Percentiles rank a stretch among this genome's conserved stretches.
These are phyloP conservation scores for Harringtonia aguacate DNA, from an alignment of 2,329 filamentous ascomycete species.

Conservation along the genomic window DNA sequence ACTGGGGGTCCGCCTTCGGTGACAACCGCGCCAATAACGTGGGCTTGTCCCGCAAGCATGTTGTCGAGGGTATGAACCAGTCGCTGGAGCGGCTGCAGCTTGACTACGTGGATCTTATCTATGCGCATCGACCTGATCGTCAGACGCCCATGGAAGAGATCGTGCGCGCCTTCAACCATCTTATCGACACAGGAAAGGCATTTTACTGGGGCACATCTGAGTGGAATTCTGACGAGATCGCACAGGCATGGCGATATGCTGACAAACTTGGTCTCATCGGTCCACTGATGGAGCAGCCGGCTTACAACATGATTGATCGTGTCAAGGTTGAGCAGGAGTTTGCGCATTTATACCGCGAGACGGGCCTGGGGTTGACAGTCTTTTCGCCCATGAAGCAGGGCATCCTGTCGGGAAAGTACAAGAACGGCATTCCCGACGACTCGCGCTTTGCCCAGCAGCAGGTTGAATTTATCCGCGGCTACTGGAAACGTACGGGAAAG, in stretches of 20 bases:
- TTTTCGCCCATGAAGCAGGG: slow-evolving; percentile 45
- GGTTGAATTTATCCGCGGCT: slow-evolving; percentile 44
- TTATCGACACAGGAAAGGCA: slow-evolving; percentile 53
- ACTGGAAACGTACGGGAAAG: slow-evolving; percentile 41
- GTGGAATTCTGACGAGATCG: slow-evolving; percentile 58
- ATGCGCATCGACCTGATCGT: slow-evolving; percentile 49
- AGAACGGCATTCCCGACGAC: slow-evolving; percentile 49
- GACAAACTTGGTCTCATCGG: slow-evolving; percentile 50
- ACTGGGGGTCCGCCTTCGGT: slow-evolving; percentile 53
- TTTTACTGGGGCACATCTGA: slow-evolving; percentile 66
- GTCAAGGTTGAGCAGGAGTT: slow-evolving; percentile 28
- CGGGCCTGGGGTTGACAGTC: slow-evolving; percentile 40
- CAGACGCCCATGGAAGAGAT: slow-evolving; percentile 52
- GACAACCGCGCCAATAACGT: slow-evolving; percentile 42
- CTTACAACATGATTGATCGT: slow-evolving; percentile 54
- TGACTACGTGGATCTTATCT: slow-evolving; percentile 56
- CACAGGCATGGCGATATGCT: slow-evolving; percentile 48
- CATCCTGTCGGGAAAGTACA: slow-evolving; percentile 53
- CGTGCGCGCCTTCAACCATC: slow-evolving; percentile 39
- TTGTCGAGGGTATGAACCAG: slow-evolving; percentile 46
- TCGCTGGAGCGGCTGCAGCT: slow-evolving; percentile 48
- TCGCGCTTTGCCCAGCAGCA: slow-evolving; percentile 47
- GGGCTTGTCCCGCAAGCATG: slow-evolving; percentile 38
- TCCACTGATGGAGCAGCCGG: slow-evolving; percentile 56
- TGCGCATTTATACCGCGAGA: slow-evolving; percentile 44